A percentile compares a stretch with the other conserved stretches of the same genome.
Conservation (phyloP, 192 early-diverging fungal genomes). For the Backusella liffmaniae region DNA sequence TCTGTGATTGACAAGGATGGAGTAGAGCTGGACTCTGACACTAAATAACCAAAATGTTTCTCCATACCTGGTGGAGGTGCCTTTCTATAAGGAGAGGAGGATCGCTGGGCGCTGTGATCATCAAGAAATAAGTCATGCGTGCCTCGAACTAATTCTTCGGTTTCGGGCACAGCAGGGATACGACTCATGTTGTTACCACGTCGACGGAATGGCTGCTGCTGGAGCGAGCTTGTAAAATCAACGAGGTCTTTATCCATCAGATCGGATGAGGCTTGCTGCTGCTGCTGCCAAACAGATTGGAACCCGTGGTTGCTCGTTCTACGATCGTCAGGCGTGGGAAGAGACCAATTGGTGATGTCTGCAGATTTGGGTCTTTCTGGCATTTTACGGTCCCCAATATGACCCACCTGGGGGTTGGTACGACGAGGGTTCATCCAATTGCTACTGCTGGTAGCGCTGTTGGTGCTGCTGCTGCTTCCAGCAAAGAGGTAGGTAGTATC, state of each 20-base stretch:
- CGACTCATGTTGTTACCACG: background rate
- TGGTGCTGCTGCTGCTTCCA: background rate
- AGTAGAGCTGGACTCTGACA: background rate
- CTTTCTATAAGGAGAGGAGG: background rate
- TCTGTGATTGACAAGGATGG: background rate
- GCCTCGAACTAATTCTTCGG: background rate
- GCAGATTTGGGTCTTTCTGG: constrained; percentile 24
- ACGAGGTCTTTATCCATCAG: constrained; percentile 3
- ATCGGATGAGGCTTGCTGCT: background rate
- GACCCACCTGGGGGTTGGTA: constrained; percentile 1
- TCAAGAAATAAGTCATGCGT: background rate
- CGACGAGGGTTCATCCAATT: constrained; percentile 14
- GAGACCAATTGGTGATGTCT: constrained; percentile 27
- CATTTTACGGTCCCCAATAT: constrained; percentile 31
- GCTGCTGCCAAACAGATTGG: constrained; percentile 5
- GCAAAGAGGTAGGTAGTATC: constrained; percentile 18
- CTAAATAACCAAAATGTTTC: constrained; percentile 14
- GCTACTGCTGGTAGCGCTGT: too few species aligned
- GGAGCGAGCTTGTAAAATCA: constrained; percentile 13
- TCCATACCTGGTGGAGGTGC: constrained; percentile 9
- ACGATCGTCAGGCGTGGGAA: constrained; percentile 19
- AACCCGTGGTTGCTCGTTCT: background rate
- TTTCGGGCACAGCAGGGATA: constrained; percentile 13
- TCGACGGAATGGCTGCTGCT: constrained; percentile 8
- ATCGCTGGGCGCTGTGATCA: background rate